phyloP scores from a whole-genome alignment of 345 rosid species.

The Citrus sp. region DNA sequence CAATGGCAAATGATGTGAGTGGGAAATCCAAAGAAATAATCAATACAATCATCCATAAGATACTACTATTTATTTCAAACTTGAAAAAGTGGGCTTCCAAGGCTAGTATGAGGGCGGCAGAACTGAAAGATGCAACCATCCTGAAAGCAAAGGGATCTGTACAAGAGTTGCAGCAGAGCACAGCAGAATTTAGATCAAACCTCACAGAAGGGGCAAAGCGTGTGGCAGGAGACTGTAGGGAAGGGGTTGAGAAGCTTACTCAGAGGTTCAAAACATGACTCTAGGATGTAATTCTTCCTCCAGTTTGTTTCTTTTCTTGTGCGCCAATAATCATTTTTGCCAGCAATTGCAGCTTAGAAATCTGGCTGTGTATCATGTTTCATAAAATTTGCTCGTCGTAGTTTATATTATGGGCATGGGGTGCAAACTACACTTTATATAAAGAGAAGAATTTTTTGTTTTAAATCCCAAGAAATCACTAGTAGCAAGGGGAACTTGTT shows the following conservation, averaged over 20 bases:
- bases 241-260: slow-evolving; percentile 58
- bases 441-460: neutral
- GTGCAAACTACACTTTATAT: neutral
- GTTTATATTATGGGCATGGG: neutral
- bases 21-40: slow-evolving; percentile 56
- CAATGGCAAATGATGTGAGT: slow-evolving; percentile 43
- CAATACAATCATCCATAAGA: slow-evolving; percentile 42
- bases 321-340: slow-evolving; percentile 16
- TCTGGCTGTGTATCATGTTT: neutral
- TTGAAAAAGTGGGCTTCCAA: slow-evolving; percentile 41
- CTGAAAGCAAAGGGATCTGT: slow-evolving; percentile 37
- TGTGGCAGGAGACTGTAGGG: slow-evolving; percentile 60
- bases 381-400: neutral
- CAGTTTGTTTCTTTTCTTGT: neutral
- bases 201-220: slow-evolving; percentile 58
- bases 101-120: slow-evolving; percentile 26
- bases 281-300: neutral
- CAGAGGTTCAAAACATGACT: slow-evolving; percentile 56
- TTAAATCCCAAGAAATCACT: neutral
- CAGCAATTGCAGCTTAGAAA: slow-evolving; percentile 4
- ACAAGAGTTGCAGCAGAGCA: slow-evolving; percentile 53
- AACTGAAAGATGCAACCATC: slow-evolving; percentile 22
- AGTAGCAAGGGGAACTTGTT: neutral
- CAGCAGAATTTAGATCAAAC: slow-evolving; percentile 39
- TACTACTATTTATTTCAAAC: slow-evolving; percentile 35